phyloP scores from a whole-genome alignment of 2,329 filamentous ascomycete species.

The Penicillium sp. region DNA sequence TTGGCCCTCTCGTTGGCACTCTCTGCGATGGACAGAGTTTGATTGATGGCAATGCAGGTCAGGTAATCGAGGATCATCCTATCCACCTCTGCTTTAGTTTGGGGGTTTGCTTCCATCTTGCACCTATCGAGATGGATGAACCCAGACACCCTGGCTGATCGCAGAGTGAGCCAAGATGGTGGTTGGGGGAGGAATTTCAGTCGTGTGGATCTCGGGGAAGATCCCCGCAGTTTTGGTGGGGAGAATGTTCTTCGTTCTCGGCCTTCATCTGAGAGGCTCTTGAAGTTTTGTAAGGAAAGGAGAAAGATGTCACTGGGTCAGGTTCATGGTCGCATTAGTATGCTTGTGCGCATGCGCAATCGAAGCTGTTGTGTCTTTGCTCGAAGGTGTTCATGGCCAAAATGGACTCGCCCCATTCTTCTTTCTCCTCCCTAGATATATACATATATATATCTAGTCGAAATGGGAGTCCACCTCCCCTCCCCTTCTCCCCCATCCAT shows the following conservation, averaged over 20 bases:
- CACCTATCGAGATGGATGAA: background rate
- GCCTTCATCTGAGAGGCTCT: background rate
- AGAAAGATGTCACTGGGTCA: no score
- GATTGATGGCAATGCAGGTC: constrained; percentile 46
- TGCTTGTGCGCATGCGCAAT: no score
- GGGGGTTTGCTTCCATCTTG: constrained; percentile 23
- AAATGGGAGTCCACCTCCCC: no score
- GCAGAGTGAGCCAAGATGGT: background rate
- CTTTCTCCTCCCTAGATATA: background rate
- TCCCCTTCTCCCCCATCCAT: no score
- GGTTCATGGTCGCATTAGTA: no score
- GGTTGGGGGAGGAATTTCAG: constrained; percentile 7
- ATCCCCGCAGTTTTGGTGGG: background rate
- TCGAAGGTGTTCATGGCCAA: no score
- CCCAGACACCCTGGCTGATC: background rate
- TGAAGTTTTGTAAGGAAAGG: no score
- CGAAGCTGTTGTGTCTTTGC: no score
- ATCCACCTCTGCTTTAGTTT: constrained; percentile 49
- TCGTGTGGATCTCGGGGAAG: background rate
- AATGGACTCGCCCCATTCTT: no score
- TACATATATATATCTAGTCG: background rate
- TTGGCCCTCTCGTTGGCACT: constrained; percentile 1
- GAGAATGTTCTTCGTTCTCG: background rate
- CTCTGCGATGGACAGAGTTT: constrained; percentile 38
- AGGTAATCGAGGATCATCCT: constrained; percentile 58